Base-by-base conservation (phyloP, 2,329 filamentous ascomycete genomes). In the Cladorrhinum sp. region DNA sequence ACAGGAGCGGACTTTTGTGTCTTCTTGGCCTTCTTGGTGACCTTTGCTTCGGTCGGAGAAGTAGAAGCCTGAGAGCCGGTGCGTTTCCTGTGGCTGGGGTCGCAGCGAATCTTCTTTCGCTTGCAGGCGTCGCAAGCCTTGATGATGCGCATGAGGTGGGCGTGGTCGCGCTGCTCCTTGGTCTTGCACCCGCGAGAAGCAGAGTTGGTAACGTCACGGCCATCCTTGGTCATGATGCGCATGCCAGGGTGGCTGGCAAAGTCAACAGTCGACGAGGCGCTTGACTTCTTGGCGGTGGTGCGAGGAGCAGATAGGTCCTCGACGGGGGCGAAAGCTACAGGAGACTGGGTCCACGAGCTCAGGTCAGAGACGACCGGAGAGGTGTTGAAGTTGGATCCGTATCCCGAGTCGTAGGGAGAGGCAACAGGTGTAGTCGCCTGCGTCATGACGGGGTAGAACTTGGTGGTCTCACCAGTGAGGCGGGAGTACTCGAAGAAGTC, bases 141-240 rank as follows among this genome's bases (percentile, higher is more conserved):
- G 71, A 87, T 84, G 69, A 85, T 85, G 62, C 85, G 78, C 83
- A 88, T 88, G 51, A 87, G 74, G 66, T 87, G 85, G 5, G 85
- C 85, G 68, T 87, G 85, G 57, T 87, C 85, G 32, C 85, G 80
- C 76, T 88, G 85, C 76, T 87, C 85, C 77, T 85, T 86, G 56
- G 85, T 86, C 76, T 87, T 88, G 71, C 81, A 84, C 32, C 85
- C 84, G 41, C 85, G 79, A 16, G 83, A 85, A 13, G 83, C 83
- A 58, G 81, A 79, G 71, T 85, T 83, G 50, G 85, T 88, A 59
- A 88, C 81, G 69, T 88, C 85, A 48, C 76, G 74, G 52, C 85
- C 85, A 64, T 86, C 84, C 70, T 79, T 82, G 60, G 85, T 88
- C 76, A 88, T 79, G 64, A 88, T 88, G 70, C 85, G 85, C 83